Evolutionary conservation across 345 rosid genomes (phyloP).

Genomic region (Aegle marmelos): DNA sequence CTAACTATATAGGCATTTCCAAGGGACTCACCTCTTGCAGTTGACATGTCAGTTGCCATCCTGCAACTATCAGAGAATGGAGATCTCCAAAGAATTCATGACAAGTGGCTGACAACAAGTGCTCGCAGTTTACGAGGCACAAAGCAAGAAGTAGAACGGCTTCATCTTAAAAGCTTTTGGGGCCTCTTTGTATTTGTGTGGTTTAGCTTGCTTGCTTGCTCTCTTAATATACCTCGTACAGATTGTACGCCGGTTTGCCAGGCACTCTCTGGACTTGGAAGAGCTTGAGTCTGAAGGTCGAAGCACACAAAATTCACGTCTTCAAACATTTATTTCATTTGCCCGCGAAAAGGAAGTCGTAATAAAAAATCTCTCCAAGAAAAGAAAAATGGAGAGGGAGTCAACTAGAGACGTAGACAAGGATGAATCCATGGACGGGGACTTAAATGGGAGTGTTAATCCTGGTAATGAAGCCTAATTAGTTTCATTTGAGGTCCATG

Average conservation of each 20-base stretch:
- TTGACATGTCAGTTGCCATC: conserved; percentile 24
- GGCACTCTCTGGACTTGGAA: background rate
- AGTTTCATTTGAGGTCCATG: background rate
- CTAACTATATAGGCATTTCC: conserved; percentile 15
- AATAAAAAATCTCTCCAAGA: background rate
- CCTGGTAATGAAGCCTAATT: background rate
- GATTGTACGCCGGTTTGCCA: background rate
- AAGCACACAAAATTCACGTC: background rate
- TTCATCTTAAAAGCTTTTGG: conserved; percentile 19
- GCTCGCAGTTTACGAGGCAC: background rate
- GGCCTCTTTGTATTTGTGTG: conserved; percentile 19
- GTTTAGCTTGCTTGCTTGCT: background rate
- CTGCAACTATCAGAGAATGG: conserved; percentile 21
- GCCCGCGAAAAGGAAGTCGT: conserved; percentile 11
- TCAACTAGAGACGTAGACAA: background rate
- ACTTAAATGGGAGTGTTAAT: background rate
- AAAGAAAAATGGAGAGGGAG: background rate
- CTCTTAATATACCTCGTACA: conserved; percentile 4
- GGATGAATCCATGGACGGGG: background rate
- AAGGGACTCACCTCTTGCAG: conserved; percentile 19
- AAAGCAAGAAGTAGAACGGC: background rate
- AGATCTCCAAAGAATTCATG: conserved; percentile 22
- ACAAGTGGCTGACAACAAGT: conserved; percentile 17
- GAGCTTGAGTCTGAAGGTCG: background rate
- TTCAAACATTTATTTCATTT: conserved; percentile 17